phyloP scores from a whole-genome alignment of 768 basidiomycete species.

The Crepidotus variabilis region DNA sequence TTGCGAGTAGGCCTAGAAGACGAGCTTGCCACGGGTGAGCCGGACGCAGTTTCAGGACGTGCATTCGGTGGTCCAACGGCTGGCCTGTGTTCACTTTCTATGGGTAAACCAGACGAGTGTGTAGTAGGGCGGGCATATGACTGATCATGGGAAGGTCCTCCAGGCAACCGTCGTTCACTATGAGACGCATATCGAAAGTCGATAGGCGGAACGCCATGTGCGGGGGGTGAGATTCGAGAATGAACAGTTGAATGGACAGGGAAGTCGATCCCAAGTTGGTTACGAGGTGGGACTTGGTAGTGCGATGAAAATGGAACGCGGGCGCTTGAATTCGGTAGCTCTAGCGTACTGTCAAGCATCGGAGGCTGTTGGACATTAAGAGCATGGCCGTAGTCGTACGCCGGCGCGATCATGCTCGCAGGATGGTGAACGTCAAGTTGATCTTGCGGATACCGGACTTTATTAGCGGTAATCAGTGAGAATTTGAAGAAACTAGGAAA shows the following conservation, averaged over 20 bases:
- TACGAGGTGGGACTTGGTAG: conserved; percentile 39
- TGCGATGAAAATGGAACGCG: conserved; percentile 40
- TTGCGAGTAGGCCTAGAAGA: conserved; percentile 41
- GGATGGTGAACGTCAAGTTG: conserved; percentile 41
- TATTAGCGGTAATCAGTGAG: conserved; percentile 40
- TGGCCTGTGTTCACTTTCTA: conserved; percentile 25
- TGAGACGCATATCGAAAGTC: conserved; percentile 33
- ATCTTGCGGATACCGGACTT: conserved; percentile 66
- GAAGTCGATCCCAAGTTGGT: conserved; percentile 42
- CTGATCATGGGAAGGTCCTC: conserved; percentile 37
- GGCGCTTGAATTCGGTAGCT: conserved; percentile 37
- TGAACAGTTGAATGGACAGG: conserved; percentile 35
- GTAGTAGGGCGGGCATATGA: conserved; percentile 32
- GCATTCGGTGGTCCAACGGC: conserved; percentile 30
- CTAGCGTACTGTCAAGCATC: conserved; percentile 42
- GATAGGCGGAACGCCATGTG: conserved; percentile 28
- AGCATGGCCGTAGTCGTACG: conserved; percentile 47
- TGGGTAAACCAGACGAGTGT: conserved; percentile 23
- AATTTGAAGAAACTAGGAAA: conserved; percentile 27
- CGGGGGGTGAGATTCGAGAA: conserved; percentile 38
- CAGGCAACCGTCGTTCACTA: conserved; percentile 42
- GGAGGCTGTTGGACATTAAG: conserved; percentile 44
- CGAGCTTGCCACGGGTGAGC: conserved; percentile 21
- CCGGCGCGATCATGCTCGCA: conserved; percentile 42
- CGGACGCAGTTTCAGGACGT: conserved; percentile 29